Percentiles rank a stretch among this genome's conserved stretches.
Evolutionary conservation across 2,329 filamentous ascomycete genomes (phyloP).

Genomic region (Cladophialophora carrionii): DNA sequence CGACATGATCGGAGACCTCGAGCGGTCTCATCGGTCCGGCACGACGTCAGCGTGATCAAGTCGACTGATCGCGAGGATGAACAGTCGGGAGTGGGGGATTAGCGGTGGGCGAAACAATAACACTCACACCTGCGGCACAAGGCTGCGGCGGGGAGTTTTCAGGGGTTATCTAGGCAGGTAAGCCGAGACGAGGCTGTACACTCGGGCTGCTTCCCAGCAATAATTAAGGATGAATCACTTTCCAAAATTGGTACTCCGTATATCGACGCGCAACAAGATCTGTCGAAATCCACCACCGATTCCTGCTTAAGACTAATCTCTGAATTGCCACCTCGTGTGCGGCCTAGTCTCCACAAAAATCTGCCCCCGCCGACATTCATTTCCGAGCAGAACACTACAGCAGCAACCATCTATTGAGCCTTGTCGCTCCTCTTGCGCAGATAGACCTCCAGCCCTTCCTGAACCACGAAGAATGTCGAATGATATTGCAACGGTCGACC

Average conservation of each 20-base stretch:
- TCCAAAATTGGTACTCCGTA: not conserved
- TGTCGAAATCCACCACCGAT: not conserved
- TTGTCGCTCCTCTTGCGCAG: slow-evolving; percentile 38
- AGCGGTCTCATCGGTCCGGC: slow-evolving; percentile 33
- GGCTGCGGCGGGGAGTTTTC: slow-evolving; percentile 2
- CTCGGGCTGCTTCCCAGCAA: no score
- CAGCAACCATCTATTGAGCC: slow-evolving; percentile 2
- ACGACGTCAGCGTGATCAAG: slow-evolving; percentile 1
- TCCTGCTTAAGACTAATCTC: not conserved
- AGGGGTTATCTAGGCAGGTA: not conserved
- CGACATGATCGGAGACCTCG: slow-evolving; percentile 47
- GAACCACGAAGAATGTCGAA: slow-evolving; percentile 64
- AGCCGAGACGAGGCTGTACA: not conserved
- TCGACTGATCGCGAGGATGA: not conserved
- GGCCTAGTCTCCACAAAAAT: not conserved
- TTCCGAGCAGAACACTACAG: not conserved
- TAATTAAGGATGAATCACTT: not conserved
- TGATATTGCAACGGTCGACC: slow-evolving; percentile 56
- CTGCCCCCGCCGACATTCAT: not conserved
- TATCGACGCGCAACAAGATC: not conserved
- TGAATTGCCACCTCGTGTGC: not conserved
- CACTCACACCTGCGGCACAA: not conserved
- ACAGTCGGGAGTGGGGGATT: not conserved
- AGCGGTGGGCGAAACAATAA: not conserved
- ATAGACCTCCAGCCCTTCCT: slow-evolving; percentile 58